Base-by-base conservation (phyloP, 331 rosid species). In the Erythrophleum ivorense region DNA sequence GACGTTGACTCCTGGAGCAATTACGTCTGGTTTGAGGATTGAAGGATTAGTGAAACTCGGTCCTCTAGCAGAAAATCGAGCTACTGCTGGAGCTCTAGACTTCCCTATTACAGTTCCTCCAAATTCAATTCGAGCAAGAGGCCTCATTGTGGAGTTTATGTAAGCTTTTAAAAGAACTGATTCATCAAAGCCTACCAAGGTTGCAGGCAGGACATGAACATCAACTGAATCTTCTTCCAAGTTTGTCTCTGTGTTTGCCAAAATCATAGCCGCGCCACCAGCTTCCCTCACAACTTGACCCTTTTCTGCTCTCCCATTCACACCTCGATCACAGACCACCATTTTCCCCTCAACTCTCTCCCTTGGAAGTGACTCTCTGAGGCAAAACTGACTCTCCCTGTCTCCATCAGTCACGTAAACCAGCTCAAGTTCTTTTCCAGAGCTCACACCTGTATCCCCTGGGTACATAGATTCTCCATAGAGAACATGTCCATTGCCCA, bases 1-100 rank as follows among this genome's bases (percentile, higher is more conserved):
- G 76, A 94, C 92, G 85, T 96, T 96, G 68, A 96, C 99, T 0
- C 99, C 98, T 15, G 98, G 99, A 45, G 99, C 98, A 84, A 96
- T 85, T 48, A 94, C 88, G 73, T 96, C 99, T 21, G 98, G 99
- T 75, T 96, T 96, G 66, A 96, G 97, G 82, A 92, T 96, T 80
- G 97, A 86, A 88, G 97, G 98, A 88, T 91, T 90, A 0, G 90
- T 76, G 21, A 66, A 91, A 80, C 98, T 94, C n/a, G 98, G 99
- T 54, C 99, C 99, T 88, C 97, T 88, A 2, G 86, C 88, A 13
- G 99, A 94, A 82, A 96, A 96, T 73, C 84, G 89, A 75, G 99
- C 99, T 12, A 96, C 98, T 36, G 83, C 71, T 66, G 98, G 98
- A 68, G 97, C 99, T 76, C 92, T 86, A 60, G 87, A 85, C 65